These are phyloP conservation scores for Pseudocercospora eumusae DNA, from an alignment of 2,329 filamentous ascomycete species.

Conservation along the genomic window DNA sequence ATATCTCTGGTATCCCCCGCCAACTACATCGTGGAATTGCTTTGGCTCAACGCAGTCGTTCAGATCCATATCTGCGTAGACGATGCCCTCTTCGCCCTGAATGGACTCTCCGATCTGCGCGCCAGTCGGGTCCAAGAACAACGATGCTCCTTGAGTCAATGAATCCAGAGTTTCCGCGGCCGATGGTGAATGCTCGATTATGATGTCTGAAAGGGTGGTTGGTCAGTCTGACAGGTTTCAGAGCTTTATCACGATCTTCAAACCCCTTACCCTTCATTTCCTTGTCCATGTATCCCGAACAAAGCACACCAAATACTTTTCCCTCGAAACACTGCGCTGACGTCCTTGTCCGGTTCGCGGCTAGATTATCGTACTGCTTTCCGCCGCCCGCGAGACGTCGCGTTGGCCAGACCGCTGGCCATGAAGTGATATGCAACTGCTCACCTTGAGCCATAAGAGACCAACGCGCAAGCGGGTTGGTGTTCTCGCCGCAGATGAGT, in stretches of 20 bases:
- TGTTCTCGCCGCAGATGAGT: slow-evolving; percentile 61
- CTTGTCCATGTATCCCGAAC: slow-evolving; percentile 47
- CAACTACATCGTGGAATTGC: slow-evolving; percentile 59
- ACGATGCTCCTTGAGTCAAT: slow-evolving; percentile 49
- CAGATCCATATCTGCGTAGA: slow-evolving; percentile 56
- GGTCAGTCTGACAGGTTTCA: no score
- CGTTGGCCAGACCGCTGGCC: slow-evolving; percentile 60
- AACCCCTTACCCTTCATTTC: slow-evolving; percentile 30
- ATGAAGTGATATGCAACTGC: slow-evolving; percentile 58
- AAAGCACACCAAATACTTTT: slow-evolving; percentile 58
- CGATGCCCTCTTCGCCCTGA: slow-evolving; percentile 51
- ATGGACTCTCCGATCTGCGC: slow-evolving; percentile 42
- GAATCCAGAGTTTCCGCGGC: slow-evolving; percentile 40
- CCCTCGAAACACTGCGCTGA: slow-evolving; percentile 61
- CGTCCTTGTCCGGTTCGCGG: slow-evolving; percentile 55
- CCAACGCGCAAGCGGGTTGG: slow-evolving; percentile 58
- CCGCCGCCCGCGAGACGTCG: slow-evolving; percentile 16
- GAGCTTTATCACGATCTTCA: no score
- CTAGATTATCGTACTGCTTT: slow-evolving; percentile 56
- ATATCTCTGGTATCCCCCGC: slow-evolving; percentile 55
- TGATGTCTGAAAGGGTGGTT: no score
- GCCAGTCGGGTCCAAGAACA: slow-evolving; percentile 57
- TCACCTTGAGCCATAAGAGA: slow-evolving; percentile 57
- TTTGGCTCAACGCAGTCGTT: slow-evolving; percentile 57
- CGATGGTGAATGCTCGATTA: slow-evolving; percentile 35